Evolutionary conservation across 139 green algal genomes (phyloP), one percentile per base, ranked within the genome.

Genomic region (Auxenochlorella protothecoides): DNA sequence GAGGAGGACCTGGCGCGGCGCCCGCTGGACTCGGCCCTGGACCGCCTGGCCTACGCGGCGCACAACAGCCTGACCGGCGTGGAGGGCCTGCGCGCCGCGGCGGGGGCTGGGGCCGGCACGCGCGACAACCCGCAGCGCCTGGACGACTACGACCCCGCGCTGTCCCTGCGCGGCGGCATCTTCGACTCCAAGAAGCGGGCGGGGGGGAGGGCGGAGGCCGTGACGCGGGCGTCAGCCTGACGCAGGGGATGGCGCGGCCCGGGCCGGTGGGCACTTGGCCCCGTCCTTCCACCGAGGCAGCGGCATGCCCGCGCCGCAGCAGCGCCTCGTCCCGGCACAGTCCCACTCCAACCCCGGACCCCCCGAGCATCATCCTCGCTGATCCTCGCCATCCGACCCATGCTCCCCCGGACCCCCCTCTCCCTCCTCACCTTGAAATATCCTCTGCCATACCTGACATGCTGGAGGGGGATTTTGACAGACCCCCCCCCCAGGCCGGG

Each of bases 51-150:
- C 53, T 87, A 74, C 44, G 68, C 67, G 3, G 79, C 83, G 27
- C 85, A 92, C 79, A 88, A 92, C 68, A 68, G 82, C 11, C 67
- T 92, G 55, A 84, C 73, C 13, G 78, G 76, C 6, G 59, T 90
- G 56, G 87, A 93, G 76, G 51, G 68, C 13, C 66, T 96, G 52
- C 74, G 90, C 3, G 68, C 80, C 12, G 65, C 76, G 16, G 80
- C 73, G 44, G 89, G 89, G 44, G 89, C 89, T 52, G 90, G 90
- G 59, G 72, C 83, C 53, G 79, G 82, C 76, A 96, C 89, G 5
- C 83, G 83, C 12, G 85, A 94, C 78, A 87, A 83, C 59, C 90
- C 90, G 12, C 73, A 77, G 72, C 72, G 72, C 16, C 16, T 77
- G 5, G 51, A 11, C 5, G 72, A 77, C 16, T 77, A 68, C 16